These are phyloP conservation scores for Fusarium veterinarium DNA, from an alignment of 2,329 filamentous ascomycete genomes.

Conservation along the genomic window DNA sequence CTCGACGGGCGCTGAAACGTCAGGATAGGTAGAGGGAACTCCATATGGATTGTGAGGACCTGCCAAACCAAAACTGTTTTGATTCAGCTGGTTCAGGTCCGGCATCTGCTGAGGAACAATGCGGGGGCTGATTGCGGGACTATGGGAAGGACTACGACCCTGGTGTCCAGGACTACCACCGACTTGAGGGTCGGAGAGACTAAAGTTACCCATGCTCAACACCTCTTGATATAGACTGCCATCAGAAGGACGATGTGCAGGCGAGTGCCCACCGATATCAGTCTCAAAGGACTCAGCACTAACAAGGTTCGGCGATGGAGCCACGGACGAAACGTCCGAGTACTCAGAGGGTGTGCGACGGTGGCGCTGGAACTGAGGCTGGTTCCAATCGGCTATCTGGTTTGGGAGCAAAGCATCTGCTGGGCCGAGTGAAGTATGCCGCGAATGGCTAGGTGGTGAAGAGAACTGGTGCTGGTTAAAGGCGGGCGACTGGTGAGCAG, in stretches of 20 bases:
- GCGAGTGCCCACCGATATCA: slow-evolving; percentile 79
- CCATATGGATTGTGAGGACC: slow-evolving; percentile 55
- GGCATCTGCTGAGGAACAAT: slow-evolving; percentile 68
- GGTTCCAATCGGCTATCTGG: slow-evolving; percentile 65
- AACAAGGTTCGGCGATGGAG: slow-evolving; percentile 83
- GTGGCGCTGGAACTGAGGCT: slow-evolving; percentile 79
- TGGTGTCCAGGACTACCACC: slow-evolving; percentile 73
- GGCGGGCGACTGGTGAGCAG: slow-evolving; percentile 67
- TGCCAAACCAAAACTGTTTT: slow-evolving; percentile 59
- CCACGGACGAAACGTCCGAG: slow-evolving; percentile 88
- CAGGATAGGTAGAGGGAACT: slow-evolving; percentile 50
- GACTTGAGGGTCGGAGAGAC: slow-evolving; percentile 76
- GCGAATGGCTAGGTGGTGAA: slow-evolving; percentile 63
- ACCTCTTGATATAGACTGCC: slow-evolving; percentile 80
- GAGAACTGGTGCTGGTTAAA: slow-evolving; percentile 68
- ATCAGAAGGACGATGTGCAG: slow-evolving; percentile 81
- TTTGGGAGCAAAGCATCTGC: slow-evolving; percentile 66
- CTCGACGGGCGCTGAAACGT: slow-evolving; percentile 55
- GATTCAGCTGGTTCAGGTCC: slow-evolving; percentile 62
- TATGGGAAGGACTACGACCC: slow-evolving; percentile 84
- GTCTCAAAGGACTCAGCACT: slow-evolving; percentile 83
- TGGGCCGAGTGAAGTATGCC: slow-evolving; percentile 67
- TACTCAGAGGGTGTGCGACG: slow-evolving; percentile 89
- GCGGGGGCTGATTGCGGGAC: slow-evolving; percentile 73
- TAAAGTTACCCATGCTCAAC: slow-evolving; percentile 82